Conservation (phyloP, 352 stramenopile species). For the Globisporangium solare region DNA sequence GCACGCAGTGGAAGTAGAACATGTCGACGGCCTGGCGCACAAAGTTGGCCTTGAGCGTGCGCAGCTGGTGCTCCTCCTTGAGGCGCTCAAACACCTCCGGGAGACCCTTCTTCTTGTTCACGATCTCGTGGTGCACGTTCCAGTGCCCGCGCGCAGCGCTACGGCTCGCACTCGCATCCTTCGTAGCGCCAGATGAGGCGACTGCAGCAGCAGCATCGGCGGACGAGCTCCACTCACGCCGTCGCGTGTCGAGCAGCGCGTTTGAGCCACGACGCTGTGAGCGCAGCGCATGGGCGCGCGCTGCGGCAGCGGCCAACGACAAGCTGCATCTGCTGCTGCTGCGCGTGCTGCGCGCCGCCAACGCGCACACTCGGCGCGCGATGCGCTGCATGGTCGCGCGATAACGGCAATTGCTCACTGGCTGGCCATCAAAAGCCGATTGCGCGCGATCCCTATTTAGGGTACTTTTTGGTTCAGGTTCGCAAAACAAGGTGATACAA, state of each 20-base stretch:
- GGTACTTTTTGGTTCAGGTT: no score
- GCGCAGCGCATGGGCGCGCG: no score
- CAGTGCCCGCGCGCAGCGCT: slow-evolving; percentile 4
- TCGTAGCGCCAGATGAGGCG: no score
- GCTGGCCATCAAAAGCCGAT: no score
- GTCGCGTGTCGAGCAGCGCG: background rate
- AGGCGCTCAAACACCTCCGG: slow-evolving; percentile 46
- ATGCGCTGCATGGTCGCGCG: background rate
- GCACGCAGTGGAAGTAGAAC: slow-evolving; percentile 76
- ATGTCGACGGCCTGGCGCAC: slow-evolving; percentile 54
- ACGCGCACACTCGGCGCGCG: slow-evolving; percentile 24
- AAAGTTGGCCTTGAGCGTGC: slow-evolving; percentile 20
- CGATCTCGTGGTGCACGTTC: slow-evolving; percentile 51
- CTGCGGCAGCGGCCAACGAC: no score
- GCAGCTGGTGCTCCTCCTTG: slow-evolving; percentile 29
- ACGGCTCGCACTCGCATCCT: background rate
- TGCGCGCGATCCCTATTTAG: no score
- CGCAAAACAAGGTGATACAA: no score
- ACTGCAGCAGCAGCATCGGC: background rate
- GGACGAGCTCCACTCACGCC: background rate
- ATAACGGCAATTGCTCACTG: no score
- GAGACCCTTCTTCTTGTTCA: slow-evolving; percentile 41
- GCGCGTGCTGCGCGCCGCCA: background rate
- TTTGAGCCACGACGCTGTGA: no score
- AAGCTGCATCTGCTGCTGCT: background rate